Conservation (phyloP, 306 rosid species). For the Trifolium fragiferum region DNA sequence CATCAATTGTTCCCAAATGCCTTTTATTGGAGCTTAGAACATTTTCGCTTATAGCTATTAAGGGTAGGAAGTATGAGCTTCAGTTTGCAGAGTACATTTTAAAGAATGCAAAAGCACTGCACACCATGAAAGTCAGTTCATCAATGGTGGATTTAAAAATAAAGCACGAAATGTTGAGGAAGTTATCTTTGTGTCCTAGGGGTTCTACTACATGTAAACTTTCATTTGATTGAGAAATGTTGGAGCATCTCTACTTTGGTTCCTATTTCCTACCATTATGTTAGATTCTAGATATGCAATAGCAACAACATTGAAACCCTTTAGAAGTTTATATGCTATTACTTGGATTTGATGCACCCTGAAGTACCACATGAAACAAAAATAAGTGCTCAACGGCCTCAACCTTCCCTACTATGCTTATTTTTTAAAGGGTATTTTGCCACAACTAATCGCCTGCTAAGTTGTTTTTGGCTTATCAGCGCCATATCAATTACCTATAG, state of each 20-base stretch:
- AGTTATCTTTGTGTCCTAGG: background rate
- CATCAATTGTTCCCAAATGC: background rate
- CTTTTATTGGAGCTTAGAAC: background rate
- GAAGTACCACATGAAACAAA: no score
- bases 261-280: background rate
- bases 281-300: background rate
- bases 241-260: background rate
- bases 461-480: no score
- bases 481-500: no score
- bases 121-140: background rate
- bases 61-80: background rate
- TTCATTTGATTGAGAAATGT: background rate
- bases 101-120: background rate
- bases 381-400: no score
- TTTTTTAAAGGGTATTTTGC: no score
- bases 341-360: no score
- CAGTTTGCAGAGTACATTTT: background rate
- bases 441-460: no score
- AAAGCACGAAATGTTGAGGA: background rate
- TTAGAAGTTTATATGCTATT: no score
- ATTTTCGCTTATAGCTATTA: background rate
- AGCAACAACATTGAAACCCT: no score
- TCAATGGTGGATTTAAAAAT: background rate
- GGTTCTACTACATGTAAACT: background rate
- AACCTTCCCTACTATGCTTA: no score